phyloP scores from a whole-genome alignment of 129 eudicot genomes.

The Escallonia rubra region DNA sequence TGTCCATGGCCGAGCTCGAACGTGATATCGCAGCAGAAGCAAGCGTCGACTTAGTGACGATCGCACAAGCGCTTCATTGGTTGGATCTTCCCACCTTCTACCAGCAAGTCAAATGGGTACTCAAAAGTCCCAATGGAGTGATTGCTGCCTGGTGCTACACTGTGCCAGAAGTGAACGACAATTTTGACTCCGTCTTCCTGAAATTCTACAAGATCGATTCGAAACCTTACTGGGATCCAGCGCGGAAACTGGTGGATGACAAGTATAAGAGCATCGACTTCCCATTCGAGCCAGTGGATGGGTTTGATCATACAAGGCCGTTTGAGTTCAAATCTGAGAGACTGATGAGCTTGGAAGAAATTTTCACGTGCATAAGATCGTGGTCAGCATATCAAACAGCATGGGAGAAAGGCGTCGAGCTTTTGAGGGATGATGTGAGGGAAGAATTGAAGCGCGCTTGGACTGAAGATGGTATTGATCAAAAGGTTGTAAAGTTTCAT shows the following conservation, averaged over 20 bases:
- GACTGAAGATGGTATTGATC: constrained; percentile 39
- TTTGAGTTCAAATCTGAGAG: constrained; percentile 42
- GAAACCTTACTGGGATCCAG: constrained; percentile 43
- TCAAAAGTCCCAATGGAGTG: constrained; percentile 72
- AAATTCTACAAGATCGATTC: constrained; percentile 27
- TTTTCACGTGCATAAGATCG: constrained; percentile 38
- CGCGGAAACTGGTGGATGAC: constrained; percentile 39
- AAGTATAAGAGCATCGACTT: constrained; percentile 41
- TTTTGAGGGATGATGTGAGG: constrained; percentile 40
- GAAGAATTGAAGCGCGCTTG: constrained; percentile 51
- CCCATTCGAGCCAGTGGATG: constrained; percentile 66
- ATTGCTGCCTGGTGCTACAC: constrained; percentile 87
- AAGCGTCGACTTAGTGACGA: constrained; percentile 52
- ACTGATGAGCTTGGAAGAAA: constrained; percentile 49
- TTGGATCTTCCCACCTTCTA: constrained; percentile 52
- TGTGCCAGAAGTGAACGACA: constrained; percentile 29
- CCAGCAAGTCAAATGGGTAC: constrained; percentile 45
- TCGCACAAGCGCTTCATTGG: constrained; percentile 85
- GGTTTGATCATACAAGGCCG: constrained; percentile 58
- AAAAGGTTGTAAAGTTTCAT: constrained; percentile 44
- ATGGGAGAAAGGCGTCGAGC: constrained; percentile 59
- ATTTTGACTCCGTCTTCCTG: constrained; percentile 29
- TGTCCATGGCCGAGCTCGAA: constrained; percentile 36
- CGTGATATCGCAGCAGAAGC: constrained; percentile 24
- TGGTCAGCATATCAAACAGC: constrained; percentile 72